Conservation (phyloP, 2,329 filamentous ascomycete species). For the Claviceps monticola region DNA sequence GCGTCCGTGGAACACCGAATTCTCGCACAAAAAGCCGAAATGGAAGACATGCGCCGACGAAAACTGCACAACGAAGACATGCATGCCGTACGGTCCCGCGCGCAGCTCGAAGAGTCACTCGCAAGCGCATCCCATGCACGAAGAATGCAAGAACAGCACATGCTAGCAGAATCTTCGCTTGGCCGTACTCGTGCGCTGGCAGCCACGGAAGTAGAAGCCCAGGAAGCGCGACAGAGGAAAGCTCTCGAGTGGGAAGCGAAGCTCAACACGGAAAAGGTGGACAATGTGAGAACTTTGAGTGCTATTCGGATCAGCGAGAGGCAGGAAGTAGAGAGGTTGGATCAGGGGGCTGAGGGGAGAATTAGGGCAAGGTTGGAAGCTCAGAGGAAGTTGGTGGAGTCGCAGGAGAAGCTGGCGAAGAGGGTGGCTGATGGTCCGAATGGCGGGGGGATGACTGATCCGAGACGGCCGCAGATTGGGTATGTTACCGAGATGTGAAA, state of each 20-base stretch:
- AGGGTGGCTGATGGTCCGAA: conserved; percentile 28
- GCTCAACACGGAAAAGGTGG: conserved; percentile 30
- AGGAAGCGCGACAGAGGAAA: conserved; percentile 28
- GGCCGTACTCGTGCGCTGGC: conserved; percentile 30
- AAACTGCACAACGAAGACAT: conserved; percentile 34
- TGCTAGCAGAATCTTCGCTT: conserved; percentile 31
- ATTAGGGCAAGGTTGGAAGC: conserved; percentile 32
- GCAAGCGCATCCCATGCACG: conserved; percentile 18
- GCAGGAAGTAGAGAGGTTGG: conserved; percentile 35
- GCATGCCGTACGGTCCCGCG: conserved; percentile 27
- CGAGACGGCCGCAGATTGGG: conserved; percentile 40
- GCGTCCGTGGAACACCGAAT: conserved; percentile 38
- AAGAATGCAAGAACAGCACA: conserved; percentile 31
- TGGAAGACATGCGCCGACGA: conserved; percentile 36
- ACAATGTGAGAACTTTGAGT: conserved; percentile 35
- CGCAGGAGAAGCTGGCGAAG: conserved; percentile 25
- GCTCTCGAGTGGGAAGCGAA: conserved; percentile 35
- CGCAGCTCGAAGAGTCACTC: conserved; percentile 31
- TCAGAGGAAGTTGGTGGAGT: conserved; percentile 39
- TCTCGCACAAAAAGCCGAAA: conserved; percentile 31
- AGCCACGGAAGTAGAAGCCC: conserved; percentile 31
- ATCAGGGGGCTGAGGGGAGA: conserved; percentile 30
- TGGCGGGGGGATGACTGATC: conserved; percentile 9
- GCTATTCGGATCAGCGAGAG: conserved; percentile 35
- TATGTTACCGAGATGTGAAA: conserved; percentile 43